phyloP scores from a whole-genome alignment of 768 basidiomycete species.

The Tylopilus sp. region DNA sequence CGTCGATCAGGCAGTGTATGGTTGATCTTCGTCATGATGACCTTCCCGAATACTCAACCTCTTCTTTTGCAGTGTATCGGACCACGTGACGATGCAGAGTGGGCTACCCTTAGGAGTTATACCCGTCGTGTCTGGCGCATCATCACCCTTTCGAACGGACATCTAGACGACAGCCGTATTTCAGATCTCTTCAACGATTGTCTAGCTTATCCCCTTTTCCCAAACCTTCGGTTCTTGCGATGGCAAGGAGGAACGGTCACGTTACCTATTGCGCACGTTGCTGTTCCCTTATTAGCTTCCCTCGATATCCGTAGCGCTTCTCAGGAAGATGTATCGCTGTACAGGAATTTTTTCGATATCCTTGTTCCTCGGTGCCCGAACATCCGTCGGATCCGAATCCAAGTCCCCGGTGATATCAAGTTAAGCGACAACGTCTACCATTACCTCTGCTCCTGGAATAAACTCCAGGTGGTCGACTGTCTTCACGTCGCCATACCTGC shows the following conservation, averaged over 20 bases:
- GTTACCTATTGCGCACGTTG: not conserved
- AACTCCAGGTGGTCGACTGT: not conserved
- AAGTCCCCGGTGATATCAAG: not conserved
- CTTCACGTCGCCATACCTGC: not conserved
- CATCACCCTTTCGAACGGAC: not conserved
- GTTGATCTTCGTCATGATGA: not conserved
- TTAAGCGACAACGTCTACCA: not conserved
- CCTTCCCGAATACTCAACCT: not conserved
- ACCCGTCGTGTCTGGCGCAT: constrained; percentile 1
- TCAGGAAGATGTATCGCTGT: not conserved
- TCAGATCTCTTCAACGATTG: not conserved
- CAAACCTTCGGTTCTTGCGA: constrained; percentile 3
- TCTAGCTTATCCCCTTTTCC: not conserved
- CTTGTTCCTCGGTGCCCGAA: constrained; percentile 2
- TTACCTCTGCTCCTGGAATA: not conserved
- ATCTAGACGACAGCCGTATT: not conserved
- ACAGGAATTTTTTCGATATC: not conserved
- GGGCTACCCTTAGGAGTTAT: constrained; percentile 4
- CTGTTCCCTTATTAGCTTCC: not conserved
- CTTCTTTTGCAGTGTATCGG: not conserved
- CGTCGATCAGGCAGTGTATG: not conserved
- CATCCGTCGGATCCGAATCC: constrained; percentile 1
- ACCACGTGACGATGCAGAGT: not conserved
- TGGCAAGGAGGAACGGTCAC: constrained; percentile 1
- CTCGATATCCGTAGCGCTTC: not conserved